Percentiles rank a stretch among this genome's conserved stretches.
These are phyloP conservation scores for Ascoidea asiatica DNA, from an alignment of 805 yeast species.

Conservation along the genomic window DNA sequence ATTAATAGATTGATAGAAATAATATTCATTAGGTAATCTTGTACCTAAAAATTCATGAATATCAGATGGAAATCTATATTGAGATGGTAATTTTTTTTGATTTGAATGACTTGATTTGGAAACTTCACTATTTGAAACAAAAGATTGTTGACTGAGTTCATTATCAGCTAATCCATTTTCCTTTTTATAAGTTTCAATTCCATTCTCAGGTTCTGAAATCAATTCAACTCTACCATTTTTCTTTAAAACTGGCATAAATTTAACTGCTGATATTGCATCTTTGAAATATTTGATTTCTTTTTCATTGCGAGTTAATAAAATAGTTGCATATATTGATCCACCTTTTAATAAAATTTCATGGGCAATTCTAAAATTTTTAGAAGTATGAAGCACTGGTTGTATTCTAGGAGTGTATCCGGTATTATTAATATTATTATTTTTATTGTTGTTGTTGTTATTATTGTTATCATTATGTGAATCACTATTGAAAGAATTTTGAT, in stretches of 20 bases:
- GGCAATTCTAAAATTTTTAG: background rate
- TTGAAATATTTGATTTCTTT: conserved; percentile 37
- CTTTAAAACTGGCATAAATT: conserved; percentile 63
- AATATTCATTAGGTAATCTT: conserved; percentile 74
- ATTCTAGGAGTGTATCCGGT: background rate
- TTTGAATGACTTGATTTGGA: conserved; percentile 5
- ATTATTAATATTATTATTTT: too few relatives aligned
- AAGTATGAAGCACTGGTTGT: conserved; percentile 1
- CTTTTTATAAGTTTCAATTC: background rate
- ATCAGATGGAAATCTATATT: conserved; percentile 47
- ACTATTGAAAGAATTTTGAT: background rate
- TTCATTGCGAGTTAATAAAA: conserved; percentile 33
- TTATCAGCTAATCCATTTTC: background rate
- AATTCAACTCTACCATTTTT: conserved; percentile 57
- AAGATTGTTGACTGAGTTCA: conserved; percentile 4
- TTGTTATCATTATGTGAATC: background rate
- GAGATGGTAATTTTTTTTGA: conserved; percentile 6
- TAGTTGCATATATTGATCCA: conserved; percentile 32
- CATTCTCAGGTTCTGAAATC: conserved; percentile 25
- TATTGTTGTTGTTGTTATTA: background rate
- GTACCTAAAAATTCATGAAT: conserved; percentile 73
- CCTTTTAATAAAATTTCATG: conserved; percentile 16
- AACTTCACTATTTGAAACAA: background rate
- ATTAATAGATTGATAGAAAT: conserved; percentile 72
- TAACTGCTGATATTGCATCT: conserved; percentile 55